Evolutionary conservation across 2,329 filamentous ascomycete species (phyloP).

Genomic region (Exophiala sp.): DNA sequence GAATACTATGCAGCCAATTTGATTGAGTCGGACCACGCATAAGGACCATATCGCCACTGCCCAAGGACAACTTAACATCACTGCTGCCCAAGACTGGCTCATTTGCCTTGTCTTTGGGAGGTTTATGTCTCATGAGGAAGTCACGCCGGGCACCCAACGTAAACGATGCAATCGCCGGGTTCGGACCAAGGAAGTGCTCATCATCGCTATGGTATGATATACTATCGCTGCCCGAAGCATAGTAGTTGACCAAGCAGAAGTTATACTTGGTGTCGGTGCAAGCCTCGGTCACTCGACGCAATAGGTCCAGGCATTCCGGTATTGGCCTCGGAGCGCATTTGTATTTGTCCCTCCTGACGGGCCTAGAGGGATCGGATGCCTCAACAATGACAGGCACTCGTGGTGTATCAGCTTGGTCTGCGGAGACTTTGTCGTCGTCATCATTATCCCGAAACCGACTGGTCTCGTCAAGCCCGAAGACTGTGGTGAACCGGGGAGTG

Average conservation of each 20-base stretch:
- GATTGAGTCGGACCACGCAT: conserved; percentile 71
- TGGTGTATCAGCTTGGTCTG: background rate
- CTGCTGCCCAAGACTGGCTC: conserved; percentile 26
- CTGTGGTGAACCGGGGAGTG: conserved; percentile 56
- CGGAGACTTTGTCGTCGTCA: background rate
- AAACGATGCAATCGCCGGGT: conserved; percentile 69
- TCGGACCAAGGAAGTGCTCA: conserved; percentile 64
- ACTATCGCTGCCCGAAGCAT: conserved; percentile 67
- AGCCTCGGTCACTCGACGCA: conserved; percentile 59
- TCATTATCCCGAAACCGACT: conserved; percentile 46
- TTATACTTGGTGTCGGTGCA: conserved; percentile 65
- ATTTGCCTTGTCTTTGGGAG: conserved; percentile 29
- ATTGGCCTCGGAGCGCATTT: conserved; percentile 62
- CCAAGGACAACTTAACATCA: conserved; percentile 51
- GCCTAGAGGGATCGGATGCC: conserved; percentile 32
- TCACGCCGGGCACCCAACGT: conserved; percentile 66
- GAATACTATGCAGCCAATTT: conserved; percentile 71
- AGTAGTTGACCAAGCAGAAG: conserved; percentile 78
- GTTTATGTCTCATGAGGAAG: conserved; percentile 75
- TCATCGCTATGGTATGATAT: conserved; percentile 78
- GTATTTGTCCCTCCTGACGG: conserved; percentile 45
- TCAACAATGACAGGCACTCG: conserved; percentile 1
- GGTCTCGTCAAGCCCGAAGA: conserved; percentile 59
- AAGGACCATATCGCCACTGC: conserved; percentile 68
- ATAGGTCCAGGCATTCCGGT: conserved; percentile 60